Percentiles rank a stretch among this genome's conserved stretches.
phyloP scores from a whole-genome alignment of 2,329 filamentous ascomycete genomes.

The Xylaria multiplex region DNA sequence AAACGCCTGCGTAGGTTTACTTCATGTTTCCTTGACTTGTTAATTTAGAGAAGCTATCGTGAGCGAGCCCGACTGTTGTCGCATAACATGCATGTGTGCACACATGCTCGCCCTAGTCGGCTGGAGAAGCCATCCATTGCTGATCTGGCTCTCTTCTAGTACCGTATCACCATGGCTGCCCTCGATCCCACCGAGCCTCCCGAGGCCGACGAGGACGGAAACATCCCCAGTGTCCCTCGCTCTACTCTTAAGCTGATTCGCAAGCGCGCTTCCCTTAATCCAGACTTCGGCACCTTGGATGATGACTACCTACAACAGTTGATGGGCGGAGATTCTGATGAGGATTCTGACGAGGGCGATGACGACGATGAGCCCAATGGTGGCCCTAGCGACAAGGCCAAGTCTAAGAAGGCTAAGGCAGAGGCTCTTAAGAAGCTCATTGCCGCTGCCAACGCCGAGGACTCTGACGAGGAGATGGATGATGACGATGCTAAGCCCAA shows the following conservation, averaged over 20 bases:
- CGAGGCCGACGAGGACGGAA: slow-evolving; percentile 71
- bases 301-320: slow-evolving; percentile 71
- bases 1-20: slow-evolving; percentile 73
- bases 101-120: not conserved
- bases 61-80: not conserved
- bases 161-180: slow-evolving; percentile 98
- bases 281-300: slow-evolving; percentile 73
- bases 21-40: not conserved
- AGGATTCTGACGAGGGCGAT: slow-evolving; percentile 61
- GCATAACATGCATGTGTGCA: not conserved
- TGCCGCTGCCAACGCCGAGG: slow-evolving; percentile 70
- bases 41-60: not conserved
- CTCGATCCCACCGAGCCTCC: slow-evolving; percentile 87
- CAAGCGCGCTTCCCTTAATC: slow-evolving; percentile 68
- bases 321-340: slow-evolving; percentile 60
- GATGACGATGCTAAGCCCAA: slow-evolving; percentile 67
- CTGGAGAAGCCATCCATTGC: slow-evolving; percentile 28
- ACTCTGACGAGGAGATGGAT: slow-evolving; percentile 75
- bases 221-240: slow-evolving; percentile 71
- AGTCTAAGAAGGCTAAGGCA: slow-evolving; percentile 86
- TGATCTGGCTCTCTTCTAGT: slow-evolving; percentile 63
- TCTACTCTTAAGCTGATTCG: slow-evolving; percentile 94
- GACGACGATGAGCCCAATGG: slow-evolving; percentile 83
- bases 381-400: slow-evolving; percentile 89
- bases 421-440: slow-evolving; percentile 82